A percentile compares a stretch with the other conserved stretches of the same genome.
phyloP scores from a whole-genome alignment of 129 eudicot genomes.

The Pittosporum tobira region DNA sequence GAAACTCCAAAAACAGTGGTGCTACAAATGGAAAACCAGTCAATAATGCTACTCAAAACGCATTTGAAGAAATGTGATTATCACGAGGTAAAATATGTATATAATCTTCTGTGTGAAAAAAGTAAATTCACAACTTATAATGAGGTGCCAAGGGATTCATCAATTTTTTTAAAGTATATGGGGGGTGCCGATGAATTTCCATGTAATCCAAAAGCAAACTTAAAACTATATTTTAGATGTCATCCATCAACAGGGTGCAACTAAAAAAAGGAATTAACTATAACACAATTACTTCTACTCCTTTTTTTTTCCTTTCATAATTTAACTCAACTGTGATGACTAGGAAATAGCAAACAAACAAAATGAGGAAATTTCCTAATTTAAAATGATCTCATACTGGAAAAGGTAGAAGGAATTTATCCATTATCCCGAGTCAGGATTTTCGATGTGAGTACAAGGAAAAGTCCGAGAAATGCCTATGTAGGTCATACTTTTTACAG shows the following conservation, averaged over 20 bases:
- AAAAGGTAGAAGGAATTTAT: no score
- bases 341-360: neutral
- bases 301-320: no score
- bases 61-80: neutral
- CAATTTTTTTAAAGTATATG: neutral
- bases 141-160: neutral
- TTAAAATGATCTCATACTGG: no score
- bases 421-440: no score
- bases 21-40: conserved; percentile 35
- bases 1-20: conserved; percentile 94
- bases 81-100: neutral
- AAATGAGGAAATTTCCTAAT: no score
- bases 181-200: neutral
- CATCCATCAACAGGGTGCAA: neutral
- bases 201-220: neutral
- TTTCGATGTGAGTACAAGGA: no score
- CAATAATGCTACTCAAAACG: neutral
- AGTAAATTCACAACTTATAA: neutral
- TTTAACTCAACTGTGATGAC: neutral
- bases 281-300: no score
- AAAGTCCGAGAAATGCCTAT: no score
- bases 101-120: neutral
- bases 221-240: neutral
- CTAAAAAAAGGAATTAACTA: neutral
- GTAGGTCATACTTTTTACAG: no score